These are phyloP conservation scores for Agapanthus africanus DNA, from an alignment of 106 monocot genomes.

Conservation along the genomic window DNA sequence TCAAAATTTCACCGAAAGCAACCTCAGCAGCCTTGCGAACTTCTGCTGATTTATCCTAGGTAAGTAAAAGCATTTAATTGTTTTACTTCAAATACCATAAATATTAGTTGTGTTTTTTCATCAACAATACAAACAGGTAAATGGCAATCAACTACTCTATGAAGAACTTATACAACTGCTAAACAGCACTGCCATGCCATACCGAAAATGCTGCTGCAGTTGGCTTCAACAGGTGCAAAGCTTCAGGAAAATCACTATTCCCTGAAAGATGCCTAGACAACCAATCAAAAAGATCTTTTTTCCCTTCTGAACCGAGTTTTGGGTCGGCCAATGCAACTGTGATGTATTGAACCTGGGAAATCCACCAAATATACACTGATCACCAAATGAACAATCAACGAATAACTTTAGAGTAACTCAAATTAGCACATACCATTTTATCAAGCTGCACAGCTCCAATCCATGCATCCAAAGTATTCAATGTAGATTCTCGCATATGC, in stretches of 20 bases:
- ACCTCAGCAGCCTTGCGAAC: conserved; percentile 93
- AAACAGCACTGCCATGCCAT: conserved; percentile 6
- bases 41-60: conserved; percentile 91
- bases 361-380: background rate
- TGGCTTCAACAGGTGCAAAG: conserved; percentile 73
- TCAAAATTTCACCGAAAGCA: conserved; percentile 63
- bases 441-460: conserved; percentile 77
- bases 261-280: conserved; percentile 68
- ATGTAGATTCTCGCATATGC: conserved; percentile 88
- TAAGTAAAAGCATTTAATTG: conserved; percentile 2
- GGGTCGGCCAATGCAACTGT: conserved; percentile 60
- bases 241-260: conserved; percentile 63
- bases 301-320: conserved; percentile 83
- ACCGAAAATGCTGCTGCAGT: conserved; percentile 70
- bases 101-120: too few relatives aligned
- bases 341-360: conserved; percentile 67
- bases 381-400: background rate
- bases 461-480: conserved; percentile 88
- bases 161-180: background rate
- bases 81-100: background rate
- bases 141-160: background rate
- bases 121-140: too few relatives aligned
- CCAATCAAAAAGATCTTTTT: conserved; percentile 99
- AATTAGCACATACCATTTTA: conserved; percentile 60
- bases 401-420: background rate